Conservation (phyloP, 129 eudicot genomes). For the Lactuca saligna region DNA sequence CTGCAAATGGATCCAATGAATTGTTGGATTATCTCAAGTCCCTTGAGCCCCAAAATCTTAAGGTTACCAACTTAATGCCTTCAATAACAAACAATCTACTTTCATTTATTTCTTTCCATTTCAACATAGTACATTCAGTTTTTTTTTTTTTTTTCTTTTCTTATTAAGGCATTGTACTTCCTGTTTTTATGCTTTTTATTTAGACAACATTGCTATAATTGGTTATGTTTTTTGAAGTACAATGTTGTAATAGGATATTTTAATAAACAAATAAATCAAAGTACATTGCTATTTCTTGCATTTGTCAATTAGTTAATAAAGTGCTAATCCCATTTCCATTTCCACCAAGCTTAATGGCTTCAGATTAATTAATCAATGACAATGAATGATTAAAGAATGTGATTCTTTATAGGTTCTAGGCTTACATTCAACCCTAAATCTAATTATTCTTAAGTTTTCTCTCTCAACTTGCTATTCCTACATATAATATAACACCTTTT, state of each 20-base stretch:
- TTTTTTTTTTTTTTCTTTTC: too few species aligned
- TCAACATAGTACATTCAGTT: too few species aligned
- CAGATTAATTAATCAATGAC: neutral
- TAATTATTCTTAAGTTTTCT: too few species aligned
- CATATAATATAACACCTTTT: neutral
- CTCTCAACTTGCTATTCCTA: neutral
- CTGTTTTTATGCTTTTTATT: too few species aligned
- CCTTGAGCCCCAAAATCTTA: conserved; percentile 94
- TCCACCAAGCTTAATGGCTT: conserved; percentile 4
- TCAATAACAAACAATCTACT: too few species aligned
- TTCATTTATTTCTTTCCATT: too few species aligned
- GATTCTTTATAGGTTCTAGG: neutral
- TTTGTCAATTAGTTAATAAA: neutral
- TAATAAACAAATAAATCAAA: too few species aligned
- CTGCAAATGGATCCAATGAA: conserved; percentile 83
- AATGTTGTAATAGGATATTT: too few species aligned
- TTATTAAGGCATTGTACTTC: too few species aligned
- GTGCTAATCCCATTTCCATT: conserved; percentile 2
- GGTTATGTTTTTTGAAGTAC: too few species aligned
- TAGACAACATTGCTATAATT: too few species aligned
- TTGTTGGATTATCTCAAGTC: conserved; percentile 87
- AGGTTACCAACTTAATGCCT: conserved; percentile 47
- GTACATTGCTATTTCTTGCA: too few species aligned
- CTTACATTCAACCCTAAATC: neutral
- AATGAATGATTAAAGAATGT: neutral